These are phyloP conservation scores for Colletotrichum navitas DNA, from an alignment of 2,329 filamentous ascomycete species.

Conservation along the genomic window DNA sequence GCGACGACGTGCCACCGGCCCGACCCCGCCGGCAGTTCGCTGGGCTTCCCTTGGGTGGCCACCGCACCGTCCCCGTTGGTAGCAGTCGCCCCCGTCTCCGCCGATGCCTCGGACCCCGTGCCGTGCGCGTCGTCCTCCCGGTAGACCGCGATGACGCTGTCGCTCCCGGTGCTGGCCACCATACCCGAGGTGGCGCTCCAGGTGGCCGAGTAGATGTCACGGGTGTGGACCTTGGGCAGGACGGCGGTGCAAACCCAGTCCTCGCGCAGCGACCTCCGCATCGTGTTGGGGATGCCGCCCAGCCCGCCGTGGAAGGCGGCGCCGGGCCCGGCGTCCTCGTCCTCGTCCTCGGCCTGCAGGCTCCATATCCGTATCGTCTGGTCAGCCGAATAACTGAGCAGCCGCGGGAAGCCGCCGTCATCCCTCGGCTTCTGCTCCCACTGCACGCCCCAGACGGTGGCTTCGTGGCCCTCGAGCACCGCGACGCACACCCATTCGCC, in stretches of 20 bases:
- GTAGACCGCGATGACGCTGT: conserved; percentile 86
- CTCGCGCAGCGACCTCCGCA: conserved; percentile 82
- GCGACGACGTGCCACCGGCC: conserved; percentile 78
- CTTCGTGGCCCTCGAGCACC: conserved; percentile 81
- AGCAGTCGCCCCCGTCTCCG: conserved; percentile 28
- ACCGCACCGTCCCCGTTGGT: conserved; percentile 42
- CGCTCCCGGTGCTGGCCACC: conserved; percentile 89
- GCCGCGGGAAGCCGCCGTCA: conserved; percentile 65
- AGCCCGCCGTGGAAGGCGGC: conserved; percentile 56
- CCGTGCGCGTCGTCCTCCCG: conserved; percentile 62
- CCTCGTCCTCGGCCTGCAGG: conserved; percentile 66
- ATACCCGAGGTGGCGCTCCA: conserved; percentile 86
- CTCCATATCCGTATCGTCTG: conserved; percentile 84
- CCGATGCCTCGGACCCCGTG: not conserved
- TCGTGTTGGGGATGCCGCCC: conserved; percentile 86
- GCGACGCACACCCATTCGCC: conserved; percentile 92
- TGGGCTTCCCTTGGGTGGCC: conserved; percentile 40
- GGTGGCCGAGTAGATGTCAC: conserved; percentile 85
- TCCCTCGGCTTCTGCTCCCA: conserved; percentile 67
- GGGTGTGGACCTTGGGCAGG: conserved; percentile 81
- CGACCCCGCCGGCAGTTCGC: conserved; percentile 8
- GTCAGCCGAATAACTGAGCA: conserved; percentile 91
- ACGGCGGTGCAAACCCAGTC: conserved; percentile 83
- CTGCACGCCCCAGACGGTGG: conserved; percentile 92
- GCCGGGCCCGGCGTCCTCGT: conserved; percentile 48